These are phyloP conservation scores for Epichloe festucae DNA, from an alignment of 2,329 filamentous ascomycete species.

Conservation along the genomic window DNA sequence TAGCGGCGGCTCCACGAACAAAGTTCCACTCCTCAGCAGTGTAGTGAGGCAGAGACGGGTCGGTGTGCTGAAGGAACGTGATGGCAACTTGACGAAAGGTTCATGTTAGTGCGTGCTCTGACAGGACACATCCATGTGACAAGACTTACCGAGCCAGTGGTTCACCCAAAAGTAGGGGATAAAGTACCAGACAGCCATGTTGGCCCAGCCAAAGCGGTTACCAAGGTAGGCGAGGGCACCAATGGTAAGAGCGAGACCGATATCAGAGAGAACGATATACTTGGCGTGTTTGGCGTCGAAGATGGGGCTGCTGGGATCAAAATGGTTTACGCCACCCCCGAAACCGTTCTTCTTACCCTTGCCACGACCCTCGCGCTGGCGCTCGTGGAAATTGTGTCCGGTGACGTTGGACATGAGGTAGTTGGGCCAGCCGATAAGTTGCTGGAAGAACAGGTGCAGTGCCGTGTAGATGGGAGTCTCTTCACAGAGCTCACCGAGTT, in stretches of 20 bases:
- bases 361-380: slow-evolving; percentile 84
- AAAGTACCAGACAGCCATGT: slow-evolving; percentile 90
- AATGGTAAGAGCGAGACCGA: slow-evolving; percentile 57
- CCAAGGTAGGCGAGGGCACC: slow-evolving; percentile 54
- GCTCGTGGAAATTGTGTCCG: slow-evolving; percentile 88
- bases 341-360: slow-evolving; percentile 81
- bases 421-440: slow-evolving; percentile 84
- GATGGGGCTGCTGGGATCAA: slow-evolving; percentile 73
- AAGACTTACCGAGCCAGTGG: slow-evolving; percentile 85
- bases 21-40: slow-evolving; percentile 78
- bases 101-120: slow-evolving; percentile 14
- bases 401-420: slow-evolving; percentile 90
- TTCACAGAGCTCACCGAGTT: slow-evolving; percentile 80
- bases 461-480: slow-evolving; percentile 83
- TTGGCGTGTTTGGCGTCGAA: slow-evolving; percentile 87
- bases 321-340: slow-evolving; percentile 85
- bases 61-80: slow-evolving; percentile 94
- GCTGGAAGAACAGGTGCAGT: slow-evolving; percentile 63
- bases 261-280: slow-evolving; percentile 72
- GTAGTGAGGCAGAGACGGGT: slow-evolving; percentile 90
- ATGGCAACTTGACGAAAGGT: slow-evolving; percentile 67
- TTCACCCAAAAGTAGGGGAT: slow-evolving; percentile 95
- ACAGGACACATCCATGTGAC: background rate
- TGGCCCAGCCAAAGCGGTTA: slow-evolving; percentile 68
- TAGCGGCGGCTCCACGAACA: slow-evolving; percentile 83